phyloP scores from a whole-genome alignment of 2,329 filamentous ascomycete genomes.

The Alternaria longipes region DNA sequence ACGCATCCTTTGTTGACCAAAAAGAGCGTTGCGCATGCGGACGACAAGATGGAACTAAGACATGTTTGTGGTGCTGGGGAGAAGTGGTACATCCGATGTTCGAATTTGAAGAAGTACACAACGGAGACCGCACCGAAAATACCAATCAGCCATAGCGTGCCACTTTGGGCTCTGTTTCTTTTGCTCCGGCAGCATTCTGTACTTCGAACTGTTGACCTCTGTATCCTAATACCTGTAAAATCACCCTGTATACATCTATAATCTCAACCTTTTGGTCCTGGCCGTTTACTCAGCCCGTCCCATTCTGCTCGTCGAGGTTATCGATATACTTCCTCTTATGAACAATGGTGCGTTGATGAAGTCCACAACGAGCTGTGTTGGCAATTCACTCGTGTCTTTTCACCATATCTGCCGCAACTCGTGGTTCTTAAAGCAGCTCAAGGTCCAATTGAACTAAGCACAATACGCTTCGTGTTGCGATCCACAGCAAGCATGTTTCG shows the following conservation, averaged over 20 bases:
- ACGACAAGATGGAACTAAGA: conserved; percentile 3
- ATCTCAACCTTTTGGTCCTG: background rate
- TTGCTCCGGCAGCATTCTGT: background rate
- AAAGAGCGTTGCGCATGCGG: conserved; percentile 20
- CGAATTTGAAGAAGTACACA: background rate
- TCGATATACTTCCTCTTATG: background rate
- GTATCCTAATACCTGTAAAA: background rate
- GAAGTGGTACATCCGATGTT: conserved; percentile 13
- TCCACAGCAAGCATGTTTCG: background rate
- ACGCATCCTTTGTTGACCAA: conserved; percentile 5
- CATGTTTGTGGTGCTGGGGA: conserved; percentile 31
- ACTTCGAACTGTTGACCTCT: background rate
- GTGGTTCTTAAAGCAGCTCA: background rate
- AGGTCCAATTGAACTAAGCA: background rate
- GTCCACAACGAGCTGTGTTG: background rate
- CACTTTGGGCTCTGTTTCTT: background rate
- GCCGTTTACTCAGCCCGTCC: background rate
- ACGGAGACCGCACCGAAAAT: background rate
- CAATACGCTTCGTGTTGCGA: background rate
- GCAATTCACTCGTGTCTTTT: background rate
- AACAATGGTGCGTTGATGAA: no score
- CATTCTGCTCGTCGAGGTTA: background rate
- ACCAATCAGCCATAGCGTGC: background rate
- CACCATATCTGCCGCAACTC: background rate
- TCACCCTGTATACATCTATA: background rate